Evolutionary conservation across 2,329 filamentous ascomycete species (phyloP), one percentile per base, ranked within the genome.

Genomic region (Alternaria panax): DNA sequence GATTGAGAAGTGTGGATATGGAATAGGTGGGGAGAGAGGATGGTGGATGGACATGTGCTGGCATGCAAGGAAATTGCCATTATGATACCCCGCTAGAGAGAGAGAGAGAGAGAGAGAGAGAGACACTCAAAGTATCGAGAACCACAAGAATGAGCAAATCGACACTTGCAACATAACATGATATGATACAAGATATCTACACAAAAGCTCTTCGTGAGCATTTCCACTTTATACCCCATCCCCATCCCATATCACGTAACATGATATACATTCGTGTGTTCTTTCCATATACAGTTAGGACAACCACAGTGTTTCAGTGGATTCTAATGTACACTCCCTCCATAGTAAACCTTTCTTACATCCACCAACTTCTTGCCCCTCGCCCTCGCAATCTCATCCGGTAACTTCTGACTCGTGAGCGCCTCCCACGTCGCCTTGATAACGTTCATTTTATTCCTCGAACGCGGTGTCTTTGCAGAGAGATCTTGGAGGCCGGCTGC

Each of bases 331-430:
- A 77, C 67, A 57, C 70, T 85, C 38, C 92, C 92, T 52, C 92
- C 93, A 80, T 97, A 98, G 83, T 99, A 99, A 74, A 98, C 95
- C 84, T 95, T 97, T 70, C 95, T 85, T 65, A 94, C 92, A 82
- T 99, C 95, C 32, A 99, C 93, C 75, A 99, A 78, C 86, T 99
- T 99, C 86, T 92, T 94, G 62, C 95, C 94, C 65, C 93, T 84
- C 52, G 92, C 94, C 50, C 91, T 86, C 57, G 95, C 95, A 75
- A 99, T 90, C 75, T 94, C 89, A 77, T 98, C 92, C 0, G 95
- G 95, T 74, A 96, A 85, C 62, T 87, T 87, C 82, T 99, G 95
- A 82, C 84, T 90, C 78, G 87, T 86, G 63, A 99, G 83, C 5
- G 93, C 94, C 78, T 94, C 79, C 80, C 91, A 92, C 40, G 92